A percentile compares a stretch with the other conserved stretches of the same genome.
These are phyloP conservation scores for Hordeum pubiflorum DNA, from an alignment of 202 grass and related monocot genomes.

Conservation along the genomic window DNA sequence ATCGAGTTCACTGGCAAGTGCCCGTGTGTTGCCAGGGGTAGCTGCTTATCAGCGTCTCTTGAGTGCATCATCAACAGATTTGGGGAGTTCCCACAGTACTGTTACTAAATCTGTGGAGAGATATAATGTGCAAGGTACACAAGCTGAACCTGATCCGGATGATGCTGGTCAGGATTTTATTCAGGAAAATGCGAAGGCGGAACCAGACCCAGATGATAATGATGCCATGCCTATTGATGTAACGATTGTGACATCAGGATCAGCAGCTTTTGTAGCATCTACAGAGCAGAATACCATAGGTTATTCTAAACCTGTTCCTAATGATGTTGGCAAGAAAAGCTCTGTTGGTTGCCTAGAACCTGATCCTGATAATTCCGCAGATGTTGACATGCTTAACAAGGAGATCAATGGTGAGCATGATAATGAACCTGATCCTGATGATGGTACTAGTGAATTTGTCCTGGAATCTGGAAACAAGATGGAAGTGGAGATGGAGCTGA, in stretches of 20 bases:
- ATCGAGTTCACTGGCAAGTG: constrained; percentile 39
- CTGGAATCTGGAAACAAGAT: constrained; percentile 26
- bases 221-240: constrained; percentile 34
- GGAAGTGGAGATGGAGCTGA: constrained; percentile 31
- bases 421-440: constrained; percentile 59
- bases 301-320: constrained; percentile 35
- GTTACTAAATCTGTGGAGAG: background rate
- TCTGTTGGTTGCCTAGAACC: constrained; percentile 29
- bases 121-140: background rate
- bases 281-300: constrained; percentile 2
- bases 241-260: background rate
- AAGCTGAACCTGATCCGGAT: constrained; percentile 25
- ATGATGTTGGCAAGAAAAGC: constrained; percentile 25
- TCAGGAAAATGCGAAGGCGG: constrained; percentile 19
- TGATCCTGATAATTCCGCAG: constrained; percentile 37
- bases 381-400: constrained; percentile 25
- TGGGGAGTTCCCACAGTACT: constrained; percentile 15
- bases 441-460: constrained; percentile 13
- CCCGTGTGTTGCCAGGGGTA: constrained; percentile 46
- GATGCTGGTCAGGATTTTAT: constrained; percentile 10
- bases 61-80: constrained; percentile 23
- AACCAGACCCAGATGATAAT: constrained; percentile 45
- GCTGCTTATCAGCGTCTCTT: constrained; percentile 71
- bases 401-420: constrained; percentile 16
- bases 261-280: constrained; percentile 6